These are phyloP conservation scores for Ganoderma sinense DNA, from an alignment of 1,284 basidiomycete genomes.

Conservation along the genomic window DNA sequence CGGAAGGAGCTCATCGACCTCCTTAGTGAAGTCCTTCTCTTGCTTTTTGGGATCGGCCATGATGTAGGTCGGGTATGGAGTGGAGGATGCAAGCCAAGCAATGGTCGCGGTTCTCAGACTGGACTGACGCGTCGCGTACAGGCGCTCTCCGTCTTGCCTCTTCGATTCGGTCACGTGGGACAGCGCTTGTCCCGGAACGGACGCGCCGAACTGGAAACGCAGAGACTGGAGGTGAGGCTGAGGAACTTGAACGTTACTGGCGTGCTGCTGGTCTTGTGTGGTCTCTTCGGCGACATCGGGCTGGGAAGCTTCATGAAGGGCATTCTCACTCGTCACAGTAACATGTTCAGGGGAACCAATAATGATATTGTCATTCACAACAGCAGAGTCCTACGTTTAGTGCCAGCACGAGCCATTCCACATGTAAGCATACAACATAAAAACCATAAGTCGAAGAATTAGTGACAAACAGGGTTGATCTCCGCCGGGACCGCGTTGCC, in stretches of 20 bases:
- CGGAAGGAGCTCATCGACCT: conserved; percentile 70
- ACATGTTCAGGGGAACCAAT: conserved; percentile 16
- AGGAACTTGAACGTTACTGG: background rate
- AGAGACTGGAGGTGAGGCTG: conserved; percentile 8
- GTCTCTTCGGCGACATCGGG: background rate
- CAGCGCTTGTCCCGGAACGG: conserved; percentile 8
- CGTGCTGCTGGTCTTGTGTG: too few species aligned
- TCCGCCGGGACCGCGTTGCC: conserved; percentile 34
- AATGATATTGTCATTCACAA: conserved; percentile 38
- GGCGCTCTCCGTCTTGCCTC: conserved; percentile 35
- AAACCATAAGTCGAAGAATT: conserved; percentile 45
- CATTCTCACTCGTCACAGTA: conserved; percentile 13
- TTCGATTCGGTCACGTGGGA: conserved; percentile 33
- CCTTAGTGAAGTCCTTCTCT: conserved; percentile 78
- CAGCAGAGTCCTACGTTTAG: conserved; percentile 50
- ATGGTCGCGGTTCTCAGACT: conserved; percentile 41
- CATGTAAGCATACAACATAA: conserved; percentile 51
- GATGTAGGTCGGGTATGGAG: conserved; percentile 33
- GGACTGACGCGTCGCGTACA: conserved; percentile 73
- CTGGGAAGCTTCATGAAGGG: background rate
- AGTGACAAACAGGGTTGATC: conserved; percentile 58
- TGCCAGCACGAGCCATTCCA: conserved; percentile 50
- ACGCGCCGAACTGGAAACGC: conserved; percentile 27
- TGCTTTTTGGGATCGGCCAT: conserved; percentile 85
- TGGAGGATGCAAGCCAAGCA: conserved; percentile 37